A percentile compares a stretch with the other conserved stretches of the same genome.
Evolutionary conservation across 805 yeast genomes (phyloP).

Genomic region (Starmerella ratchasimensis): DNA sequence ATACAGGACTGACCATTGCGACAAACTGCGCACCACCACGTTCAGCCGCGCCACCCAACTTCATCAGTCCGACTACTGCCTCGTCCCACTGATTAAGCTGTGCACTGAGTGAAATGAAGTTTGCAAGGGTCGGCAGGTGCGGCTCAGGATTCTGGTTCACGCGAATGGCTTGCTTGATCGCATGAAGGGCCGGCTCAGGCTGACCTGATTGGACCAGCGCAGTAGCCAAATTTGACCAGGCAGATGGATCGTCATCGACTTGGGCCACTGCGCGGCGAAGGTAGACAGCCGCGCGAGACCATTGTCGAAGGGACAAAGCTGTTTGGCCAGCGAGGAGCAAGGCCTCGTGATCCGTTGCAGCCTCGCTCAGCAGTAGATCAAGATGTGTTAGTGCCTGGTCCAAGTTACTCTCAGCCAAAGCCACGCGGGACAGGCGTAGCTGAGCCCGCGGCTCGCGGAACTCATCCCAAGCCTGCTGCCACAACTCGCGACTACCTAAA

Average conservation of each 20-base stretch:
- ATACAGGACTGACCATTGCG: slow-evolving; percentile 20
- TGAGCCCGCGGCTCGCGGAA: slow-evolving; percentile 79
- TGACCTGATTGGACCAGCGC: slow-evolving; percentile 54
- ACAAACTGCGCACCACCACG: slow-evolving; percentile 45
- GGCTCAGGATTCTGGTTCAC: slow-evolving; percentile 44
- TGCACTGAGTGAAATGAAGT: slow-evolving; percentile 67
- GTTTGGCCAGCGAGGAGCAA: slow-evolving; percentile 92
- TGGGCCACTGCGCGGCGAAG: slow-evolving; percentile 79
- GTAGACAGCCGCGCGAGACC: slow-evolving; percentile 74
- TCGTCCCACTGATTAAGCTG: slow-evolving; percentile 81
- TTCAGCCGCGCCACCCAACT: slow-evolving; percentile 43
- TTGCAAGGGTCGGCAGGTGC: slow-evolving; percentile 87
- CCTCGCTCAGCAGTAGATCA: slow-evolving; percentile 56
- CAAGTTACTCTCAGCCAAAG: slow-evolving; percentile 36
- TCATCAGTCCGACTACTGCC: slow-evolving; percentile 60
- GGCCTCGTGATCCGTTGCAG: slow-evolving; percentile 62
- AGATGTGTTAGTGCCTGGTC: slow-evolving; percentile 48
- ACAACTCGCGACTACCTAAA: slow-evolving; percentile 54
- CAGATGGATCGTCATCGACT: slow-evolving; percentile 63
- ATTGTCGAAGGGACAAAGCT: slow-evolving; percentile 60
- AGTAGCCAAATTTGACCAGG: slow-evolving; percentile 88
- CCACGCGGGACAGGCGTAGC: slow-evolving; percentile 60
- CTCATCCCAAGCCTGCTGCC: slow-evolving; percentile 80
- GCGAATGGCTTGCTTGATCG: slow-evolving; percentile 65
- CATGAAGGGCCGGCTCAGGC: slow-evolving; percentile 66